Conservation (phyloP, 257 asterid genomes). For the Agastache rugosa region DNA sequence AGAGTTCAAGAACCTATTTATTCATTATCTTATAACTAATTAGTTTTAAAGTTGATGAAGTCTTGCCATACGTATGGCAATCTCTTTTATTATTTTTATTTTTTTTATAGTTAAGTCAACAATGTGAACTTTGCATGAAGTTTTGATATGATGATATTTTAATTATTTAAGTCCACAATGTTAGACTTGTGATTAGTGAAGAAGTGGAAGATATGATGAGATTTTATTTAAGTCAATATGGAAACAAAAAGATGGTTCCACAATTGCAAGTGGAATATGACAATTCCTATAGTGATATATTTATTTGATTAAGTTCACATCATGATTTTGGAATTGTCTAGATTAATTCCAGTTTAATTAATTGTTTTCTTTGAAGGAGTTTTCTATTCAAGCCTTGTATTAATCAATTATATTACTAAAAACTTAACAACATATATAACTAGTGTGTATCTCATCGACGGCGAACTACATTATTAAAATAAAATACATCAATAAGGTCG, state of each 20-base stretch:
- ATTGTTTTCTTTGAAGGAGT: not conserved
- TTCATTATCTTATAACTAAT: not conserved
- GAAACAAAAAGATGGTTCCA: constrained; percentile 39
- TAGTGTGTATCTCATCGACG: too few relatives aligned
- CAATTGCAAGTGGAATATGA: constrained; percentile 40
- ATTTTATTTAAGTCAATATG: constrained; percentile 41
- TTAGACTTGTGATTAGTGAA: constrained; percentile 23
- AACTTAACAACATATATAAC: too few relatives aligned
- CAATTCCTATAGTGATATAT: not conserved
- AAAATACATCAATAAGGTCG: too few relatives aligned
- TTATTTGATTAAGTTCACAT: constrained; percentile 22
- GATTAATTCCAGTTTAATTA: not conserved
- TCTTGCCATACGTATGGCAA: constrained; percentile 16
- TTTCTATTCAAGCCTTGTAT: not conserved
- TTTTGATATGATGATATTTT: not conserved
- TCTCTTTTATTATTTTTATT: not conserved
- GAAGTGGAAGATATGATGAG: constrained; percentile 37
- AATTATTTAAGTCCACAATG: not conserved
- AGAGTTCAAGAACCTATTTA: not conserved
- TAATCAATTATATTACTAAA: not conserved
- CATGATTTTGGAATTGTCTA: not conserved
- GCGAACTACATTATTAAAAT: too few relatives aligned
- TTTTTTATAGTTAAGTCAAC: constrained; percentile 9
- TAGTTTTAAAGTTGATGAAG: not conserved
- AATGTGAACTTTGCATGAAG: constrained; percentile 28